These are phyloP conservation scores for Cyclotella cryptica DNA, from an alignment of 108 stramenopile genomes.

Conservation along the genomic window DNA sequence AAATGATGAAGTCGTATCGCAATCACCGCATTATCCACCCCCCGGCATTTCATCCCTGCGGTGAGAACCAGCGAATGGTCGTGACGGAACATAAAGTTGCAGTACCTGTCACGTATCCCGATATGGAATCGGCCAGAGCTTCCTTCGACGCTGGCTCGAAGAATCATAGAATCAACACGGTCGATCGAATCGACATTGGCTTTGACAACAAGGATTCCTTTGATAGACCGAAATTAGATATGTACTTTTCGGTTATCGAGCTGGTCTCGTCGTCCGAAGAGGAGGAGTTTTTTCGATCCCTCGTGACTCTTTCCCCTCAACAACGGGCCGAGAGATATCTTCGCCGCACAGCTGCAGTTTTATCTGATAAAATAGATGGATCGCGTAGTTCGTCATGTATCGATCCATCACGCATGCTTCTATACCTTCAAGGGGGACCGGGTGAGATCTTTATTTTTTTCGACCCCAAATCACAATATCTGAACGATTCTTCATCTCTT, in stretches of 20 bases:
- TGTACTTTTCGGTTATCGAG: constrained; percentile 84
- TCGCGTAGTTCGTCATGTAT: constrained; percentile 16
- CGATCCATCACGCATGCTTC: constrained; percentile 45
- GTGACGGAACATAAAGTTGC: constrained; percentile 85
- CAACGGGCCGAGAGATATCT: constrained; percentile 38
- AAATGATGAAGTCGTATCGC: constrained; percentile 67
- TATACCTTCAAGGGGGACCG: constrained; percentile 5
- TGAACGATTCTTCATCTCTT: constrained; percentile 80
- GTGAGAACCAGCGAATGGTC: constrained; percentile 55
- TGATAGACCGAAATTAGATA: constrained; percentile 58
- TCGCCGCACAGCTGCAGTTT: background rate
- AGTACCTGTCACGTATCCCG: constrained; percentile 62
- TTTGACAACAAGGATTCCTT: constrained; percentile 32
- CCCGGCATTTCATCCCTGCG: constrained; percentile 76
- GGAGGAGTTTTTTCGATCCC: constrained; percentile 37
- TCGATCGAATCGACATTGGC: constrained; percentile 27
- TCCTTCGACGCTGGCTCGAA: background rate
- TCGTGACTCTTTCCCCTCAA: constrained; percentile 23
- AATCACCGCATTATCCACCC: constrained; percentile 84
- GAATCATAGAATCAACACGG: constrained; percentile 7
- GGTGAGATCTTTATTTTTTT: background rate
- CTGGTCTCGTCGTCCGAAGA: constrained; percentile 44
- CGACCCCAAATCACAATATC: too few relatives aligned
- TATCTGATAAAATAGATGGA: background rate
- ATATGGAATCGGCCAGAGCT: constrained; percentile 27